Percentiles rank a stretch among this genome's conserved stretches.
Conservation (phyloP, 805 yeast species). For the Ogataea angusta region DNA sequence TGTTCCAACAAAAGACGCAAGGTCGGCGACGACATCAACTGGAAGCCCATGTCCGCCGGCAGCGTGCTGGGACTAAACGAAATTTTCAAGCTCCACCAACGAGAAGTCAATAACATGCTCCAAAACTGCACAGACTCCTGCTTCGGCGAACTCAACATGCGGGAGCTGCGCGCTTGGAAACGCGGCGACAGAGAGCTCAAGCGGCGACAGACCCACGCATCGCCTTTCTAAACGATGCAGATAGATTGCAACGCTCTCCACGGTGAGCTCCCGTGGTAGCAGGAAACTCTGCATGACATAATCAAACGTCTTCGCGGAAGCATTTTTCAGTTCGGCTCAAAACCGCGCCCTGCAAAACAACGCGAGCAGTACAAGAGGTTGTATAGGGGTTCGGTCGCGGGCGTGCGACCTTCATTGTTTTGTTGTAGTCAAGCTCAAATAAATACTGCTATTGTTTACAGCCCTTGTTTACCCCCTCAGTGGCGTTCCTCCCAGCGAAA, state of each 20-base stretch:
- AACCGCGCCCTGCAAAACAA: neutral
- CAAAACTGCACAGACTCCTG: constrained; percentile 16
- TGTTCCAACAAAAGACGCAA: constrained; percentile 19
- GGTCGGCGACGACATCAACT: constrained; percentile 25
- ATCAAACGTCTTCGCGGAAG: neutral
- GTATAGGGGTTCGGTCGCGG: neutral
- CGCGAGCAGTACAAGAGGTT: neutral
- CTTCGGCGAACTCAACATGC: constrained; percentile 26
- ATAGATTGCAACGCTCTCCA: neutral
- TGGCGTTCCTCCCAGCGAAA: constrained; percentile 4
- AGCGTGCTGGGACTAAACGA: constrained; percentile 24
- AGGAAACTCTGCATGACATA: neutral
- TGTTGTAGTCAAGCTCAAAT: neutral
- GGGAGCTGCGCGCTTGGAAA: constrained; percentile 26
- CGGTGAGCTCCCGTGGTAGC: neutral
- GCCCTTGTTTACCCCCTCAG: constrained; percentile 4
- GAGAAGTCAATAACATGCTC: constrained; percentile 18
- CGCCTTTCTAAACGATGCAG: neutral
- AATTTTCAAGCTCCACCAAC: constrained; percentile 19
- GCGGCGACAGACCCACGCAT: constrained; percentile 6
- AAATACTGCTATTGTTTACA: neutral
- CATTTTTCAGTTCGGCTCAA: neutral
- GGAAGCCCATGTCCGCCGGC: constrained; percentile 25
- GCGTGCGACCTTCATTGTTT: neutral
- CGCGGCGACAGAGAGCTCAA: constrained; percentile 19